Evolutionary conservation across 306 rosid species (phyloP), one percentile per base, ranked within the genome.

Genomic region (Lupinus albus): DNA sequence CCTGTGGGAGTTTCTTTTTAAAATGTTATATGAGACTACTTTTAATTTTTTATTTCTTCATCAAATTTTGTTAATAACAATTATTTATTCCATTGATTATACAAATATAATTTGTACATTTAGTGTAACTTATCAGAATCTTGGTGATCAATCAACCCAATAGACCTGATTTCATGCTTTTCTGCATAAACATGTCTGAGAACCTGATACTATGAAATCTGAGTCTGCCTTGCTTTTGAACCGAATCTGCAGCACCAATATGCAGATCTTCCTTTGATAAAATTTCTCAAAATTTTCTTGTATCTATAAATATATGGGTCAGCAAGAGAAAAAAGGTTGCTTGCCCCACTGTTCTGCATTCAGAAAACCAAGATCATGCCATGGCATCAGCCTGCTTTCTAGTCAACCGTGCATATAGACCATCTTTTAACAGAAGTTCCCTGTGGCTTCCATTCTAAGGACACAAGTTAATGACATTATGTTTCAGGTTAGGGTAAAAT

Each of bases 311-410:
- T 56, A 48, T 46, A 70, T 51, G 75, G 74, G 68, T 68, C 82
- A 71, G 86, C 84, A 59, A 75, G 55, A 6, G 71, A 75, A 66
- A 67, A 70, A 52, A 46, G 28, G 68, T 77, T 69, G 79, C 76
- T 60, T 63, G 70, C 35, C 74, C 78, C 66, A 13, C 77, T 36
- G 33, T 71, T 64, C 61, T 48, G 60, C 74, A 56, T 76, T 32
- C 75, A 35, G 66, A 76, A 13, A 59, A 64, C 48, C 49, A 72
- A 74, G 60, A 67, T 89, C 81, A 89, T 41, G 85, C 81, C 75
- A 87, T 74, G 8, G 89, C 91, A 61, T 92, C 98, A 30, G 90
- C 89, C 69, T 92, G 98, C 68, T 82, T 87, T 79, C 93, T 84
- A 6, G 72, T 83, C 74, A 89, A 68, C 75, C 89, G 83, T 9